Base-by-base conservation (phyloP, 257 asterid species). In the Nicotiana sylvestris region DNA sequence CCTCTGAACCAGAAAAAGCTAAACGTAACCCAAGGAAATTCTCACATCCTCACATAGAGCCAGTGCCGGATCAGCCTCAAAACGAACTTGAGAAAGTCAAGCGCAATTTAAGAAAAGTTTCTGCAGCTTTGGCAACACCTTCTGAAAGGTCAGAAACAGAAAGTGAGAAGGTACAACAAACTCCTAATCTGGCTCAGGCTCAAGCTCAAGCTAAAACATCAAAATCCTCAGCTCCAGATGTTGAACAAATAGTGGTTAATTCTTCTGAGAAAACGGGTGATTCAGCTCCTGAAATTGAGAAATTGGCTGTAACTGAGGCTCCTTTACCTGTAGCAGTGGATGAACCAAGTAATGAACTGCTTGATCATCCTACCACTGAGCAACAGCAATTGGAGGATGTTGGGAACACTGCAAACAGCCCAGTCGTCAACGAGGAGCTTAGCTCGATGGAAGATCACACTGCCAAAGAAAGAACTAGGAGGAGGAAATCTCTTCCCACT, bases 81-180 rank as follows among this genome's bases (percentile, higher is more conserved):
- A 82, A 80, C 80, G 95, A 92, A 85, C 91, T 91, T 13, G 94
- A 92, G 89, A 91, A 93, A 89, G 92, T 92, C 17, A 92, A 91
- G 81, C 90, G 90, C 78, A 92, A 81, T 85, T 80, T 92, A 88
- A 89, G 93, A 85, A 92, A 89, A 86, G 89, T 94, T 83, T 86
- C 99, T 43, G 90, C 97, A 62, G 80, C 96, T 6, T 86, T 92
- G 61, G 87, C 86, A 62, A 84, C 83, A 39, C 85, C 84, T 11
- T 74, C 91, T 46, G 97, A 90, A 82, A 91, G 88, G 84, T 35
- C 89, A 5, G 98, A 91, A 84, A 58, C 84, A 33, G 93, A 88
- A 80, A 84, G 67, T 10, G 96, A 92, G 86, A 89, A 89, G 86
- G 88, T 87, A 82, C 82, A 46, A 53, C 90, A 76, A 86, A 85